Conservation (phyloP, 371 early-diverging fungal genomes). For the Mucor velutinosus region DNA sequence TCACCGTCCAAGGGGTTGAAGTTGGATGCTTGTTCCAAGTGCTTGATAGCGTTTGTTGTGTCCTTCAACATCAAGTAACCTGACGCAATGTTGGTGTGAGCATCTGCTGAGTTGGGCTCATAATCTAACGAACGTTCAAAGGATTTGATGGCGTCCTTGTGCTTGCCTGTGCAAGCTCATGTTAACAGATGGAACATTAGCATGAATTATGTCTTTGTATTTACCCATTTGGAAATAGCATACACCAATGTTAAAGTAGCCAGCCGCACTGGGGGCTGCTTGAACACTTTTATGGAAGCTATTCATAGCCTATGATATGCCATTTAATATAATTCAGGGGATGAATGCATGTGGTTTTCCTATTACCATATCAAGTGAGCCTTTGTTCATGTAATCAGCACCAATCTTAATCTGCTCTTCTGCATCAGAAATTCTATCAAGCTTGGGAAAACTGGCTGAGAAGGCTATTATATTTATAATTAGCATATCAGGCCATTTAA, state of each 20-base stretch:
- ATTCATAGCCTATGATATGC: slow-evolving; percentile 43
- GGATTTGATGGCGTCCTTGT: slow-evolving; percentile 60
- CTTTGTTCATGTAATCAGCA: slow-evolving; percentile 42
- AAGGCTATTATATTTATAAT: slow-evolving; percentile 22
- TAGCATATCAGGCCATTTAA: not conserved
- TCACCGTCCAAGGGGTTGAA: slow-evolving; percentile 75
- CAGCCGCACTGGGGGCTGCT: slow-evolving; percentile 55
- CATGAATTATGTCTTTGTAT: not conserved
- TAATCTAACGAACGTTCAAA: slow-evolving; percentile 73
- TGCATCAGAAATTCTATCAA: slow-evolving; percentile 43
- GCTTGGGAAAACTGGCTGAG: slow-evolving; percentile 21
- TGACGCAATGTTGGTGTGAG: slow-evolving; percentile 85
- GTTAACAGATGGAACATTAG: not conserved
- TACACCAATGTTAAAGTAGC: slow-evolving; percentile 80
- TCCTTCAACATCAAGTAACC: slow-evolving; percentile 68
- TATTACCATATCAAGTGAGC: slow-evolving; percentile 50
- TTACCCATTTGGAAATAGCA: slow-evolving; percentile 74
- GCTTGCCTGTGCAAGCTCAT: slow-evolving; percentile 39
- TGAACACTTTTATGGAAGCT: slow-evolving; percentile 52
- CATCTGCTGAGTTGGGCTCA: slow-evolving; percentile 72
- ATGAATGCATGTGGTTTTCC: not conserved
- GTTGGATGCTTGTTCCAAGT: slow-evolving; percentile 72
- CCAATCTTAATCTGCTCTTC: slow-evolving; percentile 47
- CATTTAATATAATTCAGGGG: not conserved
- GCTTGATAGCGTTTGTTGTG: slow-evolving; percentile 62